Evolutionary conservation across 495 filamentous ascomycete species (phyloP), one percentile per base, ranked within the genome.

Genomic region (Neurospora tetrasperma): DNA sequence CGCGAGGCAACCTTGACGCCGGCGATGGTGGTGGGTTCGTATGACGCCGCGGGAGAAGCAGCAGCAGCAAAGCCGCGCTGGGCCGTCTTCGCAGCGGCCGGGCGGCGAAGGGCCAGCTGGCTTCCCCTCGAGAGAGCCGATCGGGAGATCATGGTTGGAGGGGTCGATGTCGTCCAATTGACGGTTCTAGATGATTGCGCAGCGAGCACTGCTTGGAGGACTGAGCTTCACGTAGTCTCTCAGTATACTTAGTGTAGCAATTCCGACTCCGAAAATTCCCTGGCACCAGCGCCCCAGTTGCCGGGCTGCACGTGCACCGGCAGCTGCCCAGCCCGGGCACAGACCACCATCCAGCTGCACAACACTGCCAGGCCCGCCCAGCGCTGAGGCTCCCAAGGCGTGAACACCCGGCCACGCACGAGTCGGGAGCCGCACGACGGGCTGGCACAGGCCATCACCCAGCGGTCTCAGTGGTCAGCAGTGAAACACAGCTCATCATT

Each of bases 1-100:
- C 94, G 87, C 84, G 91, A 91, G 77, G 94, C 94, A 73, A 96
- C 86, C 88, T 97, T 98, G 82, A 98, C 86, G 77, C 96, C 94
- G 75, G 88, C 86, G 80, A 92, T 88, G 82, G 95, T 92, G 79
- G 92, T 88, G 76, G 90, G 91, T 79, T 96, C 90, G 87, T 96
- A 99, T 81, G 91, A 90, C 83, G 94, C 93, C 75, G 87, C 76
- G 78, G 79, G 74, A 89, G 93, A 92, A 74, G 89, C 90, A 77
- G 92, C 90, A 77, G 93, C 91, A 79, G 94, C 94, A 81, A 96
- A 90, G 73, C 88, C 89, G 80, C 89, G 79, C 82, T 87, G 85
- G 77, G 85, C 83, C 79, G 86, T 84, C 77, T 86, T 87, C 69
- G 81, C 84, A 77, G 85, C 86, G 83, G 86, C 86, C 85, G 89